Evolutionary conservation across 257 asterid genomes (phyloP).

Genomic region (Solanum stenotomum): DNA sequence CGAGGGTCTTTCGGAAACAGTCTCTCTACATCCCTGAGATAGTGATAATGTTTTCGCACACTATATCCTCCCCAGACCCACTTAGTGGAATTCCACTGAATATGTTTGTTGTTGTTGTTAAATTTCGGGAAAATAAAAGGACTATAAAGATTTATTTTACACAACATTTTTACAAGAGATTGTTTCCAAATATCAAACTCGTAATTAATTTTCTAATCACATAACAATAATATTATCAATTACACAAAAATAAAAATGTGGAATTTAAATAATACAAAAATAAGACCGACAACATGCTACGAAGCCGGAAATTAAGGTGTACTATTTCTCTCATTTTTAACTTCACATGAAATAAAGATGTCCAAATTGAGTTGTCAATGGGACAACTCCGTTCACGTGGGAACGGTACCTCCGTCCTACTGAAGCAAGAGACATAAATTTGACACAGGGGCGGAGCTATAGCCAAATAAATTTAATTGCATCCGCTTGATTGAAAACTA

Average conservation of each 20-base stretch:
- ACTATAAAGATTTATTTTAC: background rate
- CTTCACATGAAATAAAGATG: background rate
- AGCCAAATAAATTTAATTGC: background rate
- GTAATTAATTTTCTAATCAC: background rate
- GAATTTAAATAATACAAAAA: background rate
- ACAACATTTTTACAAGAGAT: background rate
- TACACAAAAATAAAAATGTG: background rate
- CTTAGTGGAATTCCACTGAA: accelerated
- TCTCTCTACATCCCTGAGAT: accelerated
- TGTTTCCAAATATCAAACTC: background rate
- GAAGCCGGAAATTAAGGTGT: background rate
- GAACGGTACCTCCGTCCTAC: background rate
- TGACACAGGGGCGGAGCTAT: background rate
- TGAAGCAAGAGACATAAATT: background rate
- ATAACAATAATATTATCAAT: background rate
- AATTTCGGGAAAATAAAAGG: no score
- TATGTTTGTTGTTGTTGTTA: no score
- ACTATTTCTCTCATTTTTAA: background rate
- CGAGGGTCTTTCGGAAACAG: no score
- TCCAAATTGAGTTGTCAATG: background rate
- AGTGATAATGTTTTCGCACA: accelerated
- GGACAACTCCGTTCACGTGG: background rate
- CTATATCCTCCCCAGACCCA: no score
- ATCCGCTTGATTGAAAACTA: no score
- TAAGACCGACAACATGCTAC: background rate